phyloP scores from a whole-genome alignment of 345 rosid genomes.

The Citrus sinensis region DVS_A1.0 CM039162.1:4309501-4310000 shows the following conservation, averaged over 20 bases:
- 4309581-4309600: conserved; percentile 63
- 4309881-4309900: not conserved
- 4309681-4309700: not conserved
- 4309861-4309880: not conserved
- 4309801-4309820: not conserved
- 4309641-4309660: not conserved
- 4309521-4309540: conserved; percentile 31
- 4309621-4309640: not conserved
- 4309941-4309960: too few species aligned
- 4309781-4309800: not conserved
- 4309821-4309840: not conserved
- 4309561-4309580: conserved; percentile 64
- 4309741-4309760: not conserved
- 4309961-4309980: not conserved
- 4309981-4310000: not conserved
- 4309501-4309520: not conserved
- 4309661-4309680: not conserved
- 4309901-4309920: not conserved
- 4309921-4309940: not conserved
- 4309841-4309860: not conserved
- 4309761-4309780: not conserved
- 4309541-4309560: conserved; percentile 82
- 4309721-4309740: not conserved
- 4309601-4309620: conserved; percentile 8
- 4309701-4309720: not conserved